phyloP scores from a whole-genome alignment of 148 eudicot species.

The Vaccinium corymbosum region DNA sequence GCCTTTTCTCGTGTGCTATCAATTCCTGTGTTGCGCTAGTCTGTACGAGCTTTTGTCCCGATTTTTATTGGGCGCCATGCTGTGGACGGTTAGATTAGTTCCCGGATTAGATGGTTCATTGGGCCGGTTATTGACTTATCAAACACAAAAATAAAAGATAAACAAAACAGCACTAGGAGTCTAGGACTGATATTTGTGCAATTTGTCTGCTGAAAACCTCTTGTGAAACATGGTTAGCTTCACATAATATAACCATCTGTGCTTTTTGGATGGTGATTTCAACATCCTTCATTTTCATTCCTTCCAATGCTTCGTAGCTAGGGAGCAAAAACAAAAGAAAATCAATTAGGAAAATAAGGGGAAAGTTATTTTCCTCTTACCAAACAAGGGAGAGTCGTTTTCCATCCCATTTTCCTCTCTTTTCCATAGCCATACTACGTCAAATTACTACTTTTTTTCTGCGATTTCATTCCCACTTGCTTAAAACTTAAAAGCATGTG shows the following conservation, averaged over 20 bases:
- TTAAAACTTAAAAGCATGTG: neutral
- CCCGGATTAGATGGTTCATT: neutral
- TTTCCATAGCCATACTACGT: neutral
- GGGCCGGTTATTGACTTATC: neutral
- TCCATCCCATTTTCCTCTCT: neutral
- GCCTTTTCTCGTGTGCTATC: neutral
- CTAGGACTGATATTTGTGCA: conserved; percentile 22
- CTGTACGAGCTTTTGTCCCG: neutral
- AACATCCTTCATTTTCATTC: neutral
- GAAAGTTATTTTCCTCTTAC: neutral
- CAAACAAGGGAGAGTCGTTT: neutral
- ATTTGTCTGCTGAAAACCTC: neutral
- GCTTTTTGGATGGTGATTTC: neutral
- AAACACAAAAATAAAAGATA: neutral
- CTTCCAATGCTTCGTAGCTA: neutral
- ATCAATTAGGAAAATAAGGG: neutral
- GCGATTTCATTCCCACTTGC: too few species aligned
- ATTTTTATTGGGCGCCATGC: neutral
- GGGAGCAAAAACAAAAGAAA: neutral
- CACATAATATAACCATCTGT: neutral
- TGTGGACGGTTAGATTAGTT: neutral
- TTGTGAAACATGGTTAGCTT: neutral
- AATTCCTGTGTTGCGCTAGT: neutral
- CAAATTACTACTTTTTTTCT: neutral
- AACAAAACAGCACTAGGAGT: neutral